Percentiles rank a stretch among this genome's conserved stretches.
Conservation (phyloP, 208 protist species). For the Strigomonas galati region DNA sequence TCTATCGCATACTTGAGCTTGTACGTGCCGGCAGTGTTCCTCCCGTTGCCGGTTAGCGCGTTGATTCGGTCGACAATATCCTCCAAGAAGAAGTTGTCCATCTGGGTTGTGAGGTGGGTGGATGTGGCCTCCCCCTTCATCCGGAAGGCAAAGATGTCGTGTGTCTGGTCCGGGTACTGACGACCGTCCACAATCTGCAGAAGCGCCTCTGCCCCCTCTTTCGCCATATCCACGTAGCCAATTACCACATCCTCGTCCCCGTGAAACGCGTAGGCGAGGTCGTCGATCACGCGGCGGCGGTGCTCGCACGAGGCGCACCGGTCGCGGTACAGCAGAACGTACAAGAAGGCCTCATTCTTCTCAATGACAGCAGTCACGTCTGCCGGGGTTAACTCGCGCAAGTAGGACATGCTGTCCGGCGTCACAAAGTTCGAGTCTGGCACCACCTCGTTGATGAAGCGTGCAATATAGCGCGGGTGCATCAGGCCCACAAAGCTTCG, state of each 20-base stretch:
- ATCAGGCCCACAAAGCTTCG: too few species aligned
- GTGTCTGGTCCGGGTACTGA: constrained; percentile 5
- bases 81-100: constrained; percentile 23
- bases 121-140: constrained; percentile 13
- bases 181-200: too few species aligned
- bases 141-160: constrained; percentile 51
- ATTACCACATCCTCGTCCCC: constrained; percentile 74
- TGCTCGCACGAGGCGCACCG: constrained; percentile 90
- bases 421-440: not conserved
- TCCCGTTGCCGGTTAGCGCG: not conserved
- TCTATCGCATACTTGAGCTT: not conserved
- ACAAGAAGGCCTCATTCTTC: constrained; percentile 68
- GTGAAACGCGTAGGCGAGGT: constrained; percentile 41
- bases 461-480: too few species aligned
- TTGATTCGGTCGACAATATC: constrained; percentile 70
- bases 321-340: constrained; percentile 77
- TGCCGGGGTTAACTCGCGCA: too few species aligned
- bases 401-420: too few species aligned
- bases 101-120: not conserved
- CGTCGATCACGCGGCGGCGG: constrained; percentile 54
- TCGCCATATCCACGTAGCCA: constrained; percentile 53
- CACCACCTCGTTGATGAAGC: not conserved
- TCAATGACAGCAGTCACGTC: too few species aligned
- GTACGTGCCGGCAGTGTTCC: not conserved
- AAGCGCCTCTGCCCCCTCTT: constrained; percentile 5